phyloP scores from a whole-genome alignment of 192 early-diverging fungal species.

The Backusella australiensis region DNA sequence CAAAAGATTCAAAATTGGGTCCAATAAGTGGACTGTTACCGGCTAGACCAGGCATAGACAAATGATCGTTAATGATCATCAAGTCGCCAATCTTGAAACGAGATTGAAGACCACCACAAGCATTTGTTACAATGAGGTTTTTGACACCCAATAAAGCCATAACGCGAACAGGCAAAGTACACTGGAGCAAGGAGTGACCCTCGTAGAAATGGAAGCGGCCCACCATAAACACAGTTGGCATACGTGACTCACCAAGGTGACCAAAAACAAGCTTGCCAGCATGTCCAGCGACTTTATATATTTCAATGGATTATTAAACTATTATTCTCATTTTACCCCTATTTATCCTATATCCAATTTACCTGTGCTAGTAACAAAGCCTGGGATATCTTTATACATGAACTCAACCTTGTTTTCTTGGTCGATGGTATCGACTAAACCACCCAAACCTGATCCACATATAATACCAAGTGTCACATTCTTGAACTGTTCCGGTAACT shows the following conservation, averaged over 20 bases:
- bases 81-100: constrained; percentile 84
- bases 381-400: constrained; percentile 78
- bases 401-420: constrained; percentile 56
- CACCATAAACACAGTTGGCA: constrained; percentile 76
- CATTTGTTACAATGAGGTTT: constrained; percentile 81
- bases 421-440: constrained; percentile 70
- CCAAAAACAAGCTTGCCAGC: constrained; percentile 85
- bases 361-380: constrained; percentile 79
- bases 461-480: constrained; percentile 73
- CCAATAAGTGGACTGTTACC: constrained; percentile 84
- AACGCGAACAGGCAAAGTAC: constrained; percentile 84
- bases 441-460: constrained; percentile 83
- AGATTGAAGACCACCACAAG: constrained; percentile 78
- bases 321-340: background rate
- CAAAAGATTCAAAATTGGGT: constrained; percentile 77
- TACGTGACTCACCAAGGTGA: constrained; percentile 60
- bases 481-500: constrained; percentile 28
- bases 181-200: constrained; percentile 76
- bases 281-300: constrained; percentile 59
- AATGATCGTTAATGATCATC: constrained; percentile 75
- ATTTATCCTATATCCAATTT: constrained; percentile 7
- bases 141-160: constrained; percentile 79
- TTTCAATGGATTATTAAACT: background rate
- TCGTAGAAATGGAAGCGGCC: constrained; percentile 94
- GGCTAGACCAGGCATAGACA: constrained; percentile 71